Evolutionary conservation across 768 basidiomycete species (phyloP).

Genomic region (Sarcodon aspratus): DNA sequence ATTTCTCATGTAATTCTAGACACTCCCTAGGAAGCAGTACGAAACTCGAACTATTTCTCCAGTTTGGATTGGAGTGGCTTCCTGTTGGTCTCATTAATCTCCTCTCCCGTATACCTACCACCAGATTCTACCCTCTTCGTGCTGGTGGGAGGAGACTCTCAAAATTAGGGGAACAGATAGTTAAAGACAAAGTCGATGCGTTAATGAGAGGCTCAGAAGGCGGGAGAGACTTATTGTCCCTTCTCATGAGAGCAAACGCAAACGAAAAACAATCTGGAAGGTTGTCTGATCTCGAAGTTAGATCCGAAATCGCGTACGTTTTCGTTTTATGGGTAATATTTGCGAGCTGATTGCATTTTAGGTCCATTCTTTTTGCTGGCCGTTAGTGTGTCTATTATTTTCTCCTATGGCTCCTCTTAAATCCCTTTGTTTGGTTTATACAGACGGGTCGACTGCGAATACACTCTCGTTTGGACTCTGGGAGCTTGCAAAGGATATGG

Average conservation of each 20-base stretch:
- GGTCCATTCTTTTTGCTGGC: constrained; percentile 6
- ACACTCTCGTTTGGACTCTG: constrained; percentile 18
- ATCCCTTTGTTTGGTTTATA: too few relatives aligned
- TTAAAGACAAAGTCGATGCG: not conserved
- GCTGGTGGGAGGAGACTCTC: not conserved
- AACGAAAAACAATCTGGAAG: constrained; percentile 29
- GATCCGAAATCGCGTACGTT: constrained; percentile 15
- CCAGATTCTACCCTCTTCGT: not conserved
- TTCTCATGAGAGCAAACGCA: constrained; percentile 41
- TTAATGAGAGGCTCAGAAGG: not conserved
- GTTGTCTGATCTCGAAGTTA: constrained; percentile 20
- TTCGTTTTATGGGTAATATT: not conserved
- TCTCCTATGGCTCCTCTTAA: too few relatives aligned
- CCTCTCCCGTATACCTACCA: not conserved
- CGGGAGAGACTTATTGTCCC: not conserved
- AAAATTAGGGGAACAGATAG: not conserved
- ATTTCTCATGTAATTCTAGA: constrained; percentile 16
- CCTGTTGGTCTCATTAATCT: not conserved
- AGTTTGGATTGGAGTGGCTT: not conserved
- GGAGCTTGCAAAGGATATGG: constrained; percentile 16
- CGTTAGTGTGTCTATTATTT: not conserved
- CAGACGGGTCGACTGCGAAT: constrained; percentile 19
- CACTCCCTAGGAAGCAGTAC: not conserved
- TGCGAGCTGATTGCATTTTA: not conserved
- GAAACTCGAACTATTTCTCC: not conserved